Evolutionary conservation across 345 rosid species (phyloP).

Genomic region (Balakata baccata): DNA sequence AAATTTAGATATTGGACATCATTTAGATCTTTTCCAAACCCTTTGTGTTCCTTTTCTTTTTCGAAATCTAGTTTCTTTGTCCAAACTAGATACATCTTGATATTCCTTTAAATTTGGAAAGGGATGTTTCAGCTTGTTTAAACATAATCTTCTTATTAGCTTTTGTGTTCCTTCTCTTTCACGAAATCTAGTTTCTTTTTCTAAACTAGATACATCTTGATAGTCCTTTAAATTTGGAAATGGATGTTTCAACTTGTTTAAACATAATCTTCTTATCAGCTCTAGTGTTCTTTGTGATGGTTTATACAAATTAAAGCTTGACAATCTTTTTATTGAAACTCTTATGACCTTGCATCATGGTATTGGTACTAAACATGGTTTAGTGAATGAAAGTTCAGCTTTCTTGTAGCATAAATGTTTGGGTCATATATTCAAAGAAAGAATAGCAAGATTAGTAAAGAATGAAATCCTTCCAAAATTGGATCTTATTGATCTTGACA

Average conservation of each 20-base stretch:
- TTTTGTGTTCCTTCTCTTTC: not conserved
- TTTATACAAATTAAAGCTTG: no score
- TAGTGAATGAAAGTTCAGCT: no score
- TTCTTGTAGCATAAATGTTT: no score
- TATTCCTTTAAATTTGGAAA: not conserved
- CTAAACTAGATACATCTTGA: not conserved
- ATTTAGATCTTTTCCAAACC: not conserved
- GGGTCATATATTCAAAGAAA: no score
- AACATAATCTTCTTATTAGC: no score
- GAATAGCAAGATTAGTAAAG: no score
- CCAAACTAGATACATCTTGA: not conserved
- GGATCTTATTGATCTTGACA: no score
- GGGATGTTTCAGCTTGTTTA: not conserved
- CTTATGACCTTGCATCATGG: no score
- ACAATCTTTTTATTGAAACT: no score
- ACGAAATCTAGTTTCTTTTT: not conserved
- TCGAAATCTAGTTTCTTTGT: not conserved
- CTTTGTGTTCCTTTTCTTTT: not conserved
- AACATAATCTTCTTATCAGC: not conserved
- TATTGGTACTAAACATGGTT: not conserved
- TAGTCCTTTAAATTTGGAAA: not conserved
- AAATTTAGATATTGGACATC: not conserved
- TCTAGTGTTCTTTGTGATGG: conserved; percentile 1
- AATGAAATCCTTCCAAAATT: no score
- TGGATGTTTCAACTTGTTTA: not conserved